Percentiles rank a stretch among this genome's conserved stretches.
phyloP scores from a whole-genome alignment of 75 land plant genomes.

The Cryptomeria japonica region DNA sequence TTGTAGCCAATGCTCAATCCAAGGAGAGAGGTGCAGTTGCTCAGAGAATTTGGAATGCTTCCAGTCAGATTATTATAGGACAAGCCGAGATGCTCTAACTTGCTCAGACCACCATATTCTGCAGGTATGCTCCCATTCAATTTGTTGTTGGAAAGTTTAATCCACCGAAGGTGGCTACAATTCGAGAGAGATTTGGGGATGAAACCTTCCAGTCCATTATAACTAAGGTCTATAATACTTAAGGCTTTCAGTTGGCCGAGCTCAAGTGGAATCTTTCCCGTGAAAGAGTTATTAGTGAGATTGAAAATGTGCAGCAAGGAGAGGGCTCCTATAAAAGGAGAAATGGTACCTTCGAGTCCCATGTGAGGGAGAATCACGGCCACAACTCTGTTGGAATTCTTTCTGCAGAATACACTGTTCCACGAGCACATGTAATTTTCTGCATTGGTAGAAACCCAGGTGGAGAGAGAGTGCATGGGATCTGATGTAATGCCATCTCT shows the following conservation, averaged over 20 bases:
- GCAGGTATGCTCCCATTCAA: neutral
- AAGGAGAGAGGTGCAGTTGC: neutral
- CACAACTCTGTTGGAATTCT: neutral
- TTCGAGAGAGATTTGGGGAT: neutral
- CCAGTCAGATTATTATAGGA: neutral
- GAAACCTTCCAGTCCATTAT: neutral
- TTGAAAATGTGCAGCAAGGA: neutral
- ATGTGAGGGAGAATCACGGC: neutral
- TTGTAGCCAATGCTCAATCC: slow-evolving; percentile 25
- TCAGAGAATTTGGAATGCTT: slow-evolving; percentile 1
- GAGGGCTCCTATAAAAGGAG: neutral
- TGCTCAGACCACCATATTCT: neutral
- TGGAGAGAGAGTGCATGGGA: neutral
- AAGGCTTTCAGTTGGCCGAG: slow-evolving; percentile 14
- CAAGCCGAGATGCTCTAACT: neutral
- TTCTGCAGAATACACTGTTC: neutral
- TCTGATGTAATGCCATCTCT: no score
- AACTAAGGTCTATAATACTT: neutral
- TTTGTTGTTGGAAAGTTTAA: neutral
- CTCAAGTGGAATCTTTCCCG: slow-evolving; percentile 21
- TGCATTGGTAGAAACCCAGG: neutral
- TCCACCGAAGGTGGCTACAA: neutral
- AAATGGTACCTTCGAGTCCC: neutral
- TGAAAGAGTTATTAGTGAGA: slow-evolving; percentile 14
- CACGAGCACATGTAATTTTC: neutral